A percentile compares a stretch with the other conserved stretches of the same genome.
phyloP scores from a whole-genome alignment of 1,284 basidiomycete species.

The Microstroma glucosiphilum region DNA sequence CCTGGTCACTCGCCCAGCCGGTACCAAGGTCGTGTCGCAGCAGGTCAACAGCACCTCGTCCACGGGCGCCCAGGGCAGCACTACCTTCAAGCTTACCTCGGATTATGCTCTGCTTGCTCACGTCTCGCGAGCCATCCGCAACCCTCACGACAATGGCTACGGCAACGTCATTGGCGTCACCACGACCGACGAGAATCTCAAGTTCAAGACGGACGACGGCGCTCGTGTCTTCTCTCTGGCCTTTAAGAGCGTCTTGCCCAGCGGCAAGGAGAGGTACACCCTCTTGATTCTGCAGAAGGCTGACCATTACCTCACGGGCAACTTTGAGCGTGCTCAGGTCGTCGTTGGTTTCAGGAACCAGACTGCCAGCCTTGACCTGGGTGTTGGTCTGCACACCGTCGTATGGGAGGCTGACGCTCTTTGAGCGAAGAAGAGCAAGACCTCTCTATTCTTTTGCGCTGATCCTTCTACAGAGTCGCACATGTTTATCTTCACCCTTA shows the following conservation, averaged over 20 bases:
- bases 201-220: conserved; percentile 11
- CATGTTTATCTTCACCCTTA: too few relatives aligned
- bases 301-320: conserved; percentile 21
- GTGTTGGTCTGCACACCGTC: conserved; percentile 2
- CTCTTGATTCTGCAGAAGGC: conserved; percentile 30
- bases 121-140: conserved; percentile 25
- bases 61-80: too few relatives aligned
- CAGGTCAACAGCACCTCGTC: too few relatives aligned
- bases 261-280: conserved; percentile 21
- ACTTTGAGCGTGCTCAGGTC: background rate
- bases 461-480: too few relatives aligned
- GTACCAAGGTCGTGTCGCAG: too few relatives aligned
- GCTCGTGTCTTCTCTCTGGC: conserved; percentile 22
- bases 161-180: conserved; percentile 20
- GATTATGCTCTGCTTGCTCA: conserved; percentile 25
- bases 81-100: conserved; percentile 13
- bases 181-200: conserved; percentile 22
- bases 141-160: conserved; percentile 11
- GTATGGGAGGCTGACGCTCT: background rate
- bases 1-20: background rate
- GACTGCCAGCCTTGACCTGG: conserved; percentile 4
- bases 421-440: too few relatives aligned
- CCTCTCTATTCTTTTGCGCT: too few relatives aligned
- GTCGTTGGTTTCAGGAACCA: conserved; percentile 5
- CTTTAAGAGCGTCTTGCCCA: conserved; percentile 23